phyloP scores from a whole-genome alignment of 2,329 filamentous ascomycete genomes.

The Ascochyta pisi region DNA sequence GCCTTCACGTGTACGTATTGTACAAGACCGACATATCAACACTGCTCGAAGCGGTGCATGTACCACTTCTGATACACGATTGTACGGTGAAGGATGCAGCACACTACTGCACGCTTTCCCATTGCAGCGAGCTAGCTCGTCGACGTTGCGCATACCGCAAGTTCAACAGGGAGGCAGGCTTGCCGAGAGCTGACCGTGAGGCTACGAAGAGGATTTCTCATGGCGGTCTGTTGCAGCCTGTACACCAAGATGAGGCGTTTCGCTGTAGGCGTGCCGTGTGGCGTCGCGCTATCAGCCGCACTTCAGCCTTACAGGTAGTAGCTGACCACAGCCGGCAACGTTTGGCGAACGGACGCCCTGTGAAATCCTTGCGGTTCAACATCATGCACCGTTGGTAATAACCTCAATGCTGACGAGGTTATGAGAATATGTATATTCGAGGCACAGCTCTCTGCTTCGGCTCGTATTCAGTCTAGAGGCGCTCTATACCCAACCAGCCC shows the following conservation, averaged over 20 bases:
- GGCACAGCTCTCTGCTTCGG: background rate
- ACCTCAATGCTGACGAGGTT: background rate
- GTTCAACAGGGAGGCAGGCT: constrained; percentile 9
- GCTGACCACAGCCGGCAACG: background rate
- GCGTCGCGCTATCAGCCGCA: constrained; percentile 18
- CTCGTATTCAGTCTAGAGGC: constrained; percentile 4
- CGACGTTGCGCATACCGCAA: constrained; percentile 9
- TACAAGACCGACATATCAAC: too few relatives aligned
- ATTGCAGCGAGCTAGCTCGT: constrained; percentile 5
- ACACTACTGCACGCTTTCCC: constrained; percentile 15
- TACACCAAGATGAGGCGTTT: background rate
- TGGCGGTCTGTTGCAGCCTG: background rate
- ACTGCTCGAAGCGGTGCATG: background rate
- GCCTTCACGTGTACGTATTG: background rate
- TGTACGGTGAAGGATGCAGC: constrained; percentile 15
- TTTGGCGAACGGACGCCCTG: background rate
- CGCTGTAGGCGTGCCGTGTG: constrained; percentile 6
- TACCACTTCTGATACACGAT: constrained; percentile 4
- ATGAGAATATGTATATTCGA: background rate
- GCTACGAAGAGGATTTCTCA: background rate
- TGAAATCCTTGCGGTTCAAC: too few relatives aligned
- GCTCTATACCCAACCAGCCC: constrained; percentile 3
- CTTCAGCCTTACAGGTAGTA: constrained; percentile 8
- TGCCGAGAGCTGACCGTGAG: background rate
- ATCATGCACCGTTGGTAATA: background rate